Evolutionary conservation across 768 basidiomycete species (phyloP), one percentile per base, ranked within the genome.

Genomic region (Trametes coccinea): DNA sequence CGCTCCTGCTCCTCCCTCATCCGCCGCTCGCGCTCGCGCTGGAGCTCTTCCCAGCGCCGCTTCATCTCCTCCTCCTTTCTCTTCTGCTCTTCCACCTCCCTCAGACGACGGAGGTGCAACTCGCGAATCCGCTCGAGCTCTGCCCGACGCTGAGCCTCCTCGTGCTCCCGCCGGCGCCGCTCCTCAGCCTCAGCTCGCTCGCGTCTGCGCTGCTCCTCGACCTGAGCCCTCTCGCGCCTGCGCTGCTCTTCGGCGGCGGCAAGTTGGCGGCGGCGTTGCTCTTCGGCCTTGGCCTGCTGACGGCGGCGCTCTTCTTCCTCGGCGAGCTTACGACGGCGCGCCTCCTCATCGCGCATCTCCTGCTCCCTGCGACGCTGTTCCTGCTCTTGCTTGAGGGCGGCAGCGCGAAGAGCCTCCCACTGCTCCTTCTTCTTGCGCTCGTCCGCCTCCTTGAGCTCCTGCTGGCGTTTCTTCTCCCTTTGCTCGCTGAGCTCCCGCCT

Each of bases 1-100:
- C 27, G 2, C 27, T 48, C 47, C 9, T 56, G 55, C 53, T 57
- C 55, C 50, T 53, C 51, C 2, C 56, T 56, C 33, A 46, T 46
- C 60, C 46, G 33, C 16, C 17, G 51, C 56, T 62, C 61, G 34
- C 46, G 49, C 52, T 49, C 55, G 22, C 44, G 52, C 48, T 48
- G 43, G 11, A 55, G 37, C n/a, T 17, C 53, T 41, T 55, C 60
- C n/a, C 30, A 27, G 27, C 55, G 49, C 14, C 27, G 22, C 16
- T 55, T 48, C 22, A 45, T 50, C 43, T 46, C 51, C 29, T 37
- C 49, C 22, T 56, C 61, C 61, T 57, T 31, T 34, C 33, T 39
- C 31, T 31, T 41, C 54, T 55, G 47, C 31, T 27, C 60, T 48
- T 56, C 33, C 10, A 31, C 10, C 22, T 45, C 31, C 22, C 34